Conservation (phyloP, 805 yeast genomes). For the Kazachstania viticola region DNA sequence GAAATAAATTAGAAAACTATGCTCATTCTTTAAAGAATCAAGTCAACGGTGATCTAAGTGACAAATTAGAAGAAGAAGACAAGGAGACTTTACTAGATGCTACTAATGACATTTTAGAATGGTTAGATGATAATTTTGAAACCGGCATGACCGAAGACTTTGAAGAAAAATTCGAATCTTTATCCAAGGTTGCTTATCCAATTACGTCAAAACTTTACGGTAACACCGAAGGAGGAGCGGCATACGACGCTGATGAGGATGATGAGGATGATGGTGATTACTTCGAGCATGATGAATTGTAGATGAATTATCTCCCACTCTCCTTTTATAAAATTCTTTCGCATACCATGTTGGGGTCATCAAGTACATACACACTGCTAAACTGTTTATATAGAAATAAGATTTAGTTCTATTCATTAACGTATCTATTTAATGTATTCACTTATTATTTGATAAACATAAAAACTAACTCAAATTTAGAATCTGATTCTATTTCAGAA, state of each 20-base stretch:
- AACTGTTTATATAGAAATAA: no score
- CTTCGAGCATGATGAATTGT: slow-evolving; percentile 63
- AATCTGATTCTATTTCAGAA: slow-evolving; percentile 26
- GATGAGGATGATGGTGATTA: slow-evolving; percentile 44
- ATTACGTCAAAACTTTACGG: slow-evolving; percentile 80
- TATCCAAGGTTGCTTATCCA: slow-evolving; percentile 78
- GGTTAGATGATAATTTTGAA: slow-evolving; percentile 79
- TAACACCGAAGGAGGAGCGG: slow-evolving; percentile 39
- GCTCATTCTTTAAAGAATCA: slow-evolving; percentile 74
- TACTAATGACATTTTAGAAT: slow-evolving; percentile 71
- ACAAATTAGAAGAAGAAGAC: slow-evolving; percentile 80
- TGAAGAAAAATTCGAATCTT: slow-evolving; percentile 79
- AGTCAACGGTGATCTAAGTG: slow-evolving; percentile 50
- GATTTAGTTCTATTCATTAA: no score
- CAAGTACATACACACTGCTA: no score
- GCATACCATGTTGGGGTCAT: no score
- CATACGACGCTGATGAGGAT: slow-evolving; percentile 36
- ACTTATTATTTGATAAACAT: no score
- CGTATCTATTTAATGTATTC: no score
- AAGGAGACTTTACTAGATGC: slow-evolving; percentile 84
- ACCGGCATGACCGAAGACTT: slow-evolving; percentile 86
- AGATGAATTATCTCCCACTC: no score
- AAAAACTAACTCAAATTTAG: slow-evolving; percentile 19
- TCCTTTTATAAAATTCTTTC: no score
- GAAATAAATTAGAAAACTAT: slow-evolving; percentile 80